Evolutionary conservation across 371 early-diverging fungal species (phyloP), one percentile per base, ranked within the genome.

Genomic region (Haplosporangium sp.): DNA sequence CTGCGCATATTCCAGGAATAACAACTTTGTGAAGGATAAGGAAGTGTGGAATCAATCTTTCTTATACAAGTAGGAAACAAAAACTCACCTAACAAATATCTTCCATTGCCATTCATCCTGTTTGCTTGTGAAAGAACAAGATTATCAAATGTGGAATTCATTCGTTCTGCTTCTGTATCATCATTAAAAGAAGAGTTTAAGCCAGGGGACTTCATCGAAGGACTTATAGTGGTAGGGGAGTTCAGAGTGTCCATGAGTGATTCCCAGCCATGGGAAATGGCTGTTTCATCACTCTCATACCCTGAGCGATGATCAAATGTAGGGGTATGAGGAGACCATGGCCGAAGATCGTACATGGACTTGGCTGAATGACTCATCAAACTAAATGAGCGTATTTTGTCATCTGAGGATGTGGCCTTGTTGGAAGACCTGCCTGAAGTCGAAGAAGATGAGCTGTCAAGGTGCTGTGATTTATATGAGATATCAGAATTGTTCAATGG

Each of bases 31-130:
- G 45, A 50, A 57, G 56, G 27, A 40, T 8, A 45, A 44, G 27
- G 7, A 61, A 40, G 35, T 27, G 62, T 52, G 17, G 55, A 10
- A 27, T 38, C 11, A 5, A 5, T 42, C 27, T 27, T 27, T 27
- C 27, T 27, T 27, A 27, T 27, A 27, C 27, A 27, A 27, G 27
- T 27, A 27, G 27, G 27, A 27, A 27, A 42, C 44, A 42, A 42
- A 42, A 42, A 71, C 74, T 70, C 71, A 79, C 81, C 53, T 47
- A 79, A 45, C 45, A 79, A 17, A 52, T 79, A 74, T 71, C 71
- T 79, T 67, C 81, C 81, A 57, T 79, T 71, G 65, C 79, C 79
- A 61, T 69, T 77, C 65, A 52, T 59, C 53, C 38, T 61, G 67
- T 37, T 45, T 50, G 64, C 59, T 39, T 52, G n/a, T n/a, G 60